These are phyloP conservation scores for Mycena vitilis DNA, from an alignment of 768 basidiomycete species.

Conservation along the genomic window DNA sequence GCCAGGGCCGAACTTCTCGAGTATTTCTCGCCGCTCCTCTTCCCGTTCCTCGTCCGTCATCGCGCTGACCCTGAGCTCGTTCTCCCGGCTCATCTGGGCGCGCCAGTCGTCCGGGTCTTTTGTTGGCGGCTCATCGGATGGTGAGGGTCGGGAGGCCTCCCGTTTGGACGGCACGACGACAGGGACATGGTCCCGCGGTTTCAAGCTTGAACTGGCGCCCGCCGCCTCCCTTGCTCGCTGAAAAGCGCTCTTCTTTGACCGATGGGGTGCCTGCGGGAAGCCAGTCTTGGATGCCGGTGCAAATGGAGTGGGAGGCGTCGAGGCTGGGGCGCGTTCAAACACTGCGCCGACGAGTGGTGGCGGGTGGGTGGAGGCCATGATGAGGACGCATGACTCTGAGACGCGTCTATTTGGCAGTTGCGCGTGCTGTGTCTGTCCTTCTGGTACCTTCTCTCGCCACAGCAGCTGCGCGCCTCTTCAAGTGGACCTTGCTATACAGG, in stretches of 20 bases:
- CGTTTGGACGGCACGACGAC: conserved; percentile 32
- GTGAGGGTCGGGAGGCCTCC: background rate
- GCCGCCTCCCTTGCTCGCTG: conserved; percentile 56
- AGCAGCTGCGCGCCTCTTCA: too few species aligned
- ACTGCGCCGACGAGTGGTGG: conserved; percentile 55
- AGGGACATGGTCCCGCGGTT: conserved; percentile 45
- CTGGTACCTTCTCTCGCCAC: background rate
- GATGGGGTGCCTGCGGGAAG: conserved; percentile 74
- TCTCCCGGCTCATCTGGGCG: conserved; percentile 72
- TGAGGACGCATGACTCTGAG: conserved; percentile 5
- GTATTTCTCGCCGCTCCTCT: conserved; percentile 70
- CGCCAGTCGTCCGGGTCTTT: conserved; percentile 57
- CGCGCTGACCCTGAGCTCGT: conserved; percentile 65
- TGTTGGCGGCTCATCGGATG: conserved; percentile 13
- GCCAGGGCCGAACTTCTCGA: conserved; percentile 78
- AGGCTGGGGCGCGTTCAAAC: conserved; percentile 55
- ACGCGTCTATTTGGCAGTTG: background rate
- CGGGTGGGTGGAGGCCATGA: conserved; percentile 7
- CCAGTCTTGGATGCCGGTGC: conserved; percentile 52
- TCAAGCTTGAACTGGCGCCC: background rate
- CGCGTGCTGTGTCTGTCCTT: background rate
- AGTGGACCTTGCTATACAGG: background rate
- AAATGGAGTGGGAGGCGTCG: conserved; percentile 43
- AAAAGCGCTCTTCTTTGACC: conserved; percentile 72
- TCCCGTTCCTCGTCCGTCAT: conserved; percentile 83